Evolutionary conservation across 208 protist genomes (phyloP), one percentile per base, ranked within the genome.

Genomic region (Wallacemonas rigidus): DNA sequence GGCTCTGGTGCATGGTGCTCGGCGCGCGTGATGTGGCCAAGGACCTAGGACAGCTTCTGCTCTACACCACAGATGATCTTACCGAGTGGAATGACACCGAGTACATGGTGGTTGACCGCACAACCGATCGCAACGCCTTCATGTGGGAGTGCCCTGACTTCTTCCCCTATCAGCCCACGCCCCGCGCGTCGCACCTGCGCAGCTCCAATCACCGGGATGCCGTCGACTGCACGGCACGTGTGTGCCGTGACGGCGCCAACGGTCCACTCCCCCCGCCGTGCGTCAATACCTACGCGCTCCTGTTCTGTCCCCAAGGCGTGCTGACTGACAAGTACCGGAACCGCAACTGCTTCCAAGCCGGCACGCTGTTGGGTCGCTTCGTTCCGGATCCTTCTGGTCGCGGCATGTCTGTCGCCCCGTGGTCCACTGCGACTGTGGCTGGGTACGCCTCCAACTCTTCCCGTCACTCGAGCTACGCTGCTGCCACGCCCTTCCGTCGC

Each of bases 61-160:
- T 86, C 39, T 86, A 74, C 81, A 73, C 72, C 44, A 74, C 55
- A 5, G 64, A 74, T 17, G 60, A 77, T 60, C 67, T 82, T 3
- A 51, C 69, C 55, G 41, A 70, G 51, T 86, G 81, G 78, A 69
- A 86, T 51, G 71, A 75, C 43, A 77, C 69, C 38, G 44, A 69
- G 54, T 86, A 69, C 62, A 64, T 64, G 40, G 67, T 86, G n/a
- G 50, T 83, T 26, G 63, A 41, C 40, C 15, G 48, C 26, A 76
- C 76, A 17, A 69, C 69, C n/a, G 77, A 86, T 69, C 70, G 76
- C 60, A 86, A 86, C 65, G 71, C 82, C 14, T 86, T 86, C 61
- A 86, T 86, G 81, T 86, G 81, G 78, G 81, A 87, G 70, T 87
- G 81, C 61, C 81, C 77, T 4, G 77, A 83, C 68, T 77, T 80